phyloP scores from a whole-genome alignment of 1,284 basidiomycete species.

The Papiliotrema terrestris region DNA sequence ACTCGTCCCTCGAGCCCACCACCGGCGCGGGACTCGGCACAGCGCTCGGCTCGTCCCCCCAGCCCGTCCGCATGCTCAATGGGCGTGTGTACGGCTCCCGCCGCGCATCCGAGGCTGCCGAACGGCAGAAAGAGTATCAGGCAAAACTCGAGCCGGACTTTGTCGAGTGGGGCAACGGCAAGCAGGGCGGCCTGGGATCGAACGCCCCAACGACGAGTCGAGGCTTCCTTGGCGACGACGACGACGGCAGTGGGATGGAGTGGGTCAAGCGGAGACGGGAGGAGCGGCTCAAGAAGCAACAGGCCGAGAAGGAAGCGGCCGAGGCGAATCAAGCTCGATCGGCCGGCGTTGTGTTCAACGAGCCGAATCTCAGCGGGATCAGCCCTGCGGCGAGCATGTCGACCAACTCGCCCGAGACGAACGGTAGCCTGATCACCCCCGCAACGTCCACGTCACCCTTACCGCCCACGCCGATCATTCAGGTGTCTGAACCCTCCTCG shows the following conservation, averaged over 20 bases:
- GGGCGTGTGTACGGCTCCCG: constrained; percentile 47
- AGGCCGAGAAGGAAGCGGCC: constrained; percentile 16
- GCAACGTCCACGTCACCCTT: constrained; percentile 12
- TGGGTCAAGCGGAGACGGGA: constrained; percentile 46
- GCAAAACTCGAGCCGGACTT: constrained; percentile 43
- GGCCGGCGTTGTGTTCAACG: background rate
- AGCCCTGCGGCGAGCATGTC: background rate
- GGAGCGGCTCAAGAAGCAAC: constrained; percentile 32
- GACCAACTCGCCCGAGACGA: background rate
- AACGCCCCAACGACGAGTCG: constrained; percentile 2
- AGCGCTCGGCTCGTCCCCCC: constrained; percentile 16
- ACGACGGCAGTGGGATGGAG: constrained; percentile 49
- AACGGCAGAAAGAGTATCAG: constrained; percentile 19
- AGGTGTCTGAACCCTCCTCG: constrained; percentile 16
- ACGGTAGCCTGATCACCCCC: constrained; percentile 18
- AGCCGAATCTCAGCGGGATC: background rate
- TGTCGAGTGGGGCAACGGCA: constrained; percentile 44
- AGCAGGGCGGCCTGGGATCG: constrained; percentile 11
- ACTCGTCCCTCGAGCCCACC: constrained; percentile 25
- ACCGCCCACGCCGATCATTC: constrained; percentile 28
- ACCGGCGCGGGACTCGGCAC: constrained; percentile 4
- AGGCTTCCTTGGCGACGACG: constrained; percentile 30
- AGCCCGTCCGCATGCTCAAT: constrained; percentile 44
- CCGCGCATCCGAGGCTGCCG: constrained; percentile 37
- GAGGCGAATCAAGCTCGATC: background rate